Evolutionary conservation across 2,329 filamentous ascomycete species (phyloP).

Genomic region (Paraphaeosphaeria sporulosa): DNA sequence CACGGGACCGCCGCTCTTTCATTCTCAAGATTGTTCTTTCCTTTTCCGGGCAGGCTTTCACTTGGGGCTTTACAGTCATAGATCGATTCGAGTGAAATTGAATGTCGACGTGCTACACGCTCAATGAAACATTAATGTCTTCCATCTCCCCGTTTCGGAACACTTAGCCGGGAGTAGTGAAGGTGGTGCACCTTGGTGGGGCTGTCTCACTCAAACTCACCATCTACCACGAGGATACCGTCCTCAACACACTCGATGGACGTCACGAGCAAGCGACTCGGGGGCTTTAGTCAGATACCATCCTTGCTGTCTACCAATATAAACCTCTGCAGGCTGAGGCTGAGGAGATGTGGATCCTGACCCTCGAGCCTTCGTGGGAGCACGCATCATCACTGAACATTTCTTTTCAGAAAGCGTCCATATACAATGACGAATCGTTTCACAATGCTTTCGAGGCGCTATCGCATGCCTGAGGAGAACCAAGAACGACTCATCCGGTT

Average conservation of each 20-base stretch:
- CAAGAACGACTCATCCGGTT: background rate
- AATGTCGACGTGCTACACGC: no score
- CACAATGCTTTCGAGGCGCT: slow-evolving; percentile 21
- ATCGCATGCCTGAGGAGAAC: slow-evolving; percentile 23
- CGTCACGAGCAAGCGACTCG: no score
- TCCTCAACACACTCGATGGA: background rate
- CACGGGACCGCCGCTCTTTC: background rate
- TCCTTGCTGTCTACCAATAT: no score
- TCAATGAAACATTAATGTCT: background rate
- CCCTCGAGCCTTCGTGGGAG: background rate
- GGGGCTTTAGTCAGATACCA: no score
- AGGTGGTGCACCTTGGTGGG: background rate
- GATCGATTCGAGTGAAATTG: background rate
- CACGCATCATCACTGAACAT: background rate
- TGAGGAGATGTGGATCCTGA: no score
- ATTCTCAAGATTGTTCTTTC: background rate
- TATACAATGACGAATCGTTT: background rate
- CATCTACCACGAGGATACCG: background rate
- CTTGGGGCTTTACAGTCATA: background rate
- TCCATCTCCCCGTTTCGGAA: no score
- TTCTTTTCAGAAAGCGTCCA: background rate
- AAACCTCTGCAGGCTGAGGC: no score
- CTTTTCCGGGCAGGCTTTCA: background rate
- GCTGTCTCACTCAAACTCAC: background rate
- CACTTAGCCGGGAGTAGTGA: background rate